Evolutionary conservation across 345 rosid genomes (phyloP).

Genomic region (Erodium maritimum): DNA sequence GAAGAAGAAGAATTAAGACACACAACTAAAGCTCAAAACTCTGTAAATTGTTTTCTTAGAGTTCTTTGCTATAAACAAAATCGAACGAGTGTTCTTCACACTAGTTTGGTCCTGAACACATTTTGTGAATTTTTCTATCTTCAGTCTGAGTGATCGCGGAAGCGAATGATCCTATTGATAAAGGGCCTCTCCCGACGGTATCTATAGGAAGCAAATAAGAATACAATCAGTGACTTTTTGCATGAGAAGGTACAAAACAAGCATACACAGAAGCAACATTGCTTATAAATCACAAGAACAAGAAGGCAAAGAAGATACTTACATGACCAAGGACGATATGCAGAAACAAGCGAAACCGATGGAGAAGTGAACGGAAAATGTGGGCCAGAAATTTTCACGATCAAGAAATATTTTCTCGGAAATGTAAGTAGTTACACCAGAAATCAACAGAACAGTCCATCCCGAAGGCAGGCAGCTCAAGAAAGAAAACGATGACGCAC

Average conservation of each 20-base stretch:
- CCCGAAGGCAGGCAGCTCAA: constrained; percentile 60
- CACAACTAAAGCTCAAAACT: too few relatives aligned
- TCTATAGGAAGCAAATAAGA: constrained; percentile 21
- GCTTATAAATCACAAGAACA: background rate
- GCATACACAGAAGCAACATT: background rate
- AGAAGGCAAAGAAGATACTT: constrained; percentile 19
- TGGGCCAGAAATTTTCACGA: constrained; percentile 43
- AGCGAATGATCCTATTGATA: constrained; percentile 50
- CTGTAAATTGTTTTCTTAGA: too few relatives aligned
- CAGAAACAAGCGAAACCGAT: constrained; percentile 40
- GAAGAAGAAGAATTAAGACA: too few relatives aligned
- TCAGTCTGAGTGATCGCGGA: constrained; percentile 46
- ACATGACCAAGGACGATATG: constrained; percentile 44
- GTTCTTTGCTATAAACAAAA: too few relatives aligned
- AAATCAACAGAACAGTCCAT: constrained; percentile 45
- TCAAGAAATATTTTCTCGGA: constrained; percentile 45
- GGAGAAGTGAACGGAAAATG: constrained; percentile 37
- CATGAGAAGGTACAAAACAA: background rate
- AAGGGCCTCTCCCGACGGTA: constrained; percentile 55
- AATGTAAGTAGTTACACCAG: constrained; percentile 40
- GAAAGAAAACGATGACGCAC: constrained; percentile 51
- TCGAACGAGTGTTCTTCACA: too few relatives aligned
- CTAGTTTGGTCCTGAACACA: too few relatives aligned
- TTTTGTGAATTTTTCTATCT: constrained; percentile 3
- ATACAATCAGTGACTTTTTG: background rate